Evolutionary conservation across 2,329 filamentous ascomycete species (phyloP), one percentile per base, ranked within the genome.

Genomic region (Neopestalotiopsis rosae): DNA sequence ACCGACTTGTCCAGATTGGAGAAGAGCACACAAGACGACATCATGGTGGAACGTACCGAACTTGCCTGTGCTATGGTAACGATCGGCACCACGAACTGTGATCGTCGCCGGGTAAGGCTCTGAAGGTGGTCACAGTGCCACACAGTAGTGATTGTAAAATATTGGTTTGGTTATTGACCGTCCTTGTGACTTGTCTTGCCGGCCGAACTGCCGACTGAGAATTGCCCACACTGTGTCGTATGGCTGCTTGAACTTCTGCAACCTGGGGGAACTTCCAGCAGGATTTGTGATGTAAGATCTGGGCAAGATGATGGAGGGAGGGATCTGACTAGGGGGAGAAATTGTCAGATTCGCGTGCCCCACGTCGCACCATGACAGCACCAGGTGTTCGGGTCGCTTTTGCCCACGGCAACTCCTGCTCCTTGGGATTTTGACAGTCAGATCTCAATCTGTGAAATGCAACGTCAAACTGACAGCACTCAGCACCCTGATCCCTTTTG

Each of bases 1-100:
- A 91, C 79, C 61, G 86, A 83, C 63, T 80, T 75, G 61, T 83
- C 80, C 1, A 78, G 73, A 71, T 85, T 89, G 71, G 87, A 83
- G 78, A 87, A 91, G 56, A 92, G 77, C 28, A 91, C 83, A 28
- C 78, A 80, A 34, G 78, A 77, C 38, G 69, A 64, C 71, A 72
- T 72, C 32, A 61, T 69, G 56, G 45, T 62, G 32, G 13, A 24
- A 34, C 17, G 32, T 20, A 40, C 59, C n/a, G 34, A 32, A 57
- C 52, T 20, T 42, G 64, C 20, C 40, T 30, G 13, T n/a, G 12
- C n/a, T 68, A 52, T 10, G 28, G 62, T 58, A 32, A 40, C 32
- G 45, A 52, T 52, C 45, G 45, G 45, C 45, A 52, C 45, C 9
- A 9, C 20, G 17, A 20, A 52, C 45, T n/a, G 45, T 52, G 45